phyloP scores from a whole-genome alignment of 2,329 filamentous ascomycete genomes.

The Elsinoe arachidis region DNA sequence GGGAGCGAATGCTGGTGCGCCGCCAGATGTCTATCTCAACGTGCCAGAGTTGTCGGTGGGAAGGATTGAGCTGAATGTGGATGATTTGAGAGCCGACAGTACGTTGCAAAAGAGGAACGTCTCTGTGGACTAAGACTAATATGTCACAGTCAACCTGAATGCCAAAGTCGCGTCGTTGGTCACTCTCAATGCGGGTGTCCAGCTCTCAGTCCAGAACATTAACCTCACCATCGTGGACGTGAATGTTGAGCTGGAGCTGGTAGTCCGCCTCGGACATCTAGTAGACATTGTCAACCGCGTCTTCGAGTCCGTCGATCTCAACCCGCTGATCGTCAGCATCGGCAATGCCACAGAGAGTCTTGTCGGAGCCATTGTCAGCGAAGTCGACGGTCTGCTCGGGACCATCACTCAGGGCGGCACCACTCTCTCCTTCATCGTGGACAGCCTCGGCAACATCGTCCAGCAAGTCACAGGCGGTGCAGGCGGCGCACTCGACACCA shows the following conservation, averaged over 20 bases:
- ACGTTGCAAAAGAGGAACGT: background rate
- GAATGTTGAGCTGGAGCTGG: slow-evolving; percentile 49
- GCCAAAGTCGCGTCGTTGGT: slow-evolving; percentile 53
- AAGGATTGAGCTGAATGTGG: slow-evolving; percentile 52
- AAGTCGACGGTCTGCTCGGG: slow-evolving; percentile 52
- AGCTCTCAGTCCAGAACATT: slow-evolving; percentile 40
- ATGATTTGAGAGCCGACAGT: slow-evolving; percentile 48
- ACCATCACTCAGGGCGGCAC: slow-evolving; percentile 46
- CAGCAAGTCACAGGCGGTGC: slow-evolving; percentile 46
- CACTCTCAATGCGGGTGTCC: slow-evolving; percentile 42
- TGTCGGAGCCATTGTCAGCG: slow-evolving; percentile 48
- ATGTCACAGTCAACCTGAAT: slow-evolving; percentile 43
- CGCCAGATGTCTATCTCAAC: slow-evolving; percentile 50
- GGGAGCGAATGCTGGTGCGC: slow-evolving; percentile 2
- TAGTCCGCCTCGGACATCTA: slow-evolving; percentile 51
- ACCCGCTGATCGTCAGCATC: slow-evolving; percentile 45
- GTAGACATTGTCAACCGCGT: slow-evolving; percentile 55
- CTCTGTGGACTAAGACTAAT: background rate
- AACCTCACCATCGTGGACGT: slow-evolving; percentile 56
- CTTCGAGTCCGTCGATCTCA: slow-evolving; percentile 50
- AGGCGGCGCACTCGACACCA: slow-evolving; percentile 28
- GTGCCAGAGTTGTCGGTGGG: slow-evolving; percentile 52
- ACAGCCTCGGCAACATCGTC: slow-evolving; percentile 56
- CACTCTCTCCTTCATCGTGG: slow-evolving; percentile 42
- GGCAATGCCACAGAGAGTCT: slow-evolving; percentile 27